Evolutionary conservation across 2,329 filamentous ascomycete species (phyloP).

Genomic region (Calonectria honghensis): DNA sequence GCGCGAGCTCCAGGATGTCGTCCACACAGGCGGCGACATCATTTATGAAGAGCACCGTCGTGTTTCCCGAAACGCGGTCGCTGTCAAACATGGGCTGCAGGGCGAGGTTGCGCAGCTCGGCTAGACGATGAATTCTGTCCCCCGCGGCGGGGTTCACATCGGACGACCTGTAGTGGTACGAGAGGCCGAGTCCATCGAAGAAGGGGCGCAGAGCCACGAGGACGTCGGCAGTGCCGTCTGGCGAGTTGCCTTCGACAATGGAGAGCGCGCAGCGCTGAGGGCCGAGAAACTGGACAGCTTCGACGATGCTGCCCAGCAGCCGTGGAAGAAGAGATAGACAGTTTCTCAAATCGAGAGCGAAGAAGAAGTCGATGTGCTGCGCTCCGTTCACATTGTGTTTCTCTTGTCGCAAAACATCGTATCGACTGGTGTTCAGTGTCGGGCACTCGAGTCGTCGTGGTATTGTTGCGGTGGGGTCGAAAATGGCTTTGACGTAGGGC

Average conservation of each 20-base stretch:
- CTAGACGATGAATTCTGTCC: constrained; percentile 68
- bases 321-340: constrained; percentile 67
- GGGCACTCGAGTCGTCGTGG: constrained; percentile 62
- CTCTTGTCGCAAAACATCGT: constrained; percentile 47
- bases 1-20: constrained; percentile 74
- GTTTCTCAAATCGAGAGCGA: constrained; percentile 72
- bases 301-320: constrained; percentile 71
- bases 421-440: constrained; percentile 43
- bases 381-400: not conserved
- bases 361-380: constrained; percentile 64
- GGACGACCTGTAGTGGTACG: constrained; percentile 66
- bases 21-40: constrained; percentile 72
- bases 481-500: constrained; percentile 56
- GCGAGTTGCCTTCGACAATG: constrained; percentile 73
- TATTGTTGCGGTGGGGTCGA: constrained; percentile 54
- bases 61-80: constrained; percentile 56
- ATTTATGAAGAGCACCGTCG: constrained; percentile 72
- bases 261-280: constrained; percentile 70
- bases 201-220: constrained; percentile 63
- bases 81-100: constrained; percentile 66
- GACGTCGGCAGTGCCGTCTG: constrained; percentile 72
- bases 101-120: constrained; percentile 71
- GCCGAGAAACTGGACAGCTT: constrained; percentile 70
- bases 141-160: constrained; percentile 64
- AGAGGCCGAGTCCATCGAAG: constrained; percentile 61